Evolutionary conservation across 768 basidiomycete genomes (phyloP), one percentile per base, ranked within the genome.

Genomic region (Mycena sanguinolenta): DNA sequence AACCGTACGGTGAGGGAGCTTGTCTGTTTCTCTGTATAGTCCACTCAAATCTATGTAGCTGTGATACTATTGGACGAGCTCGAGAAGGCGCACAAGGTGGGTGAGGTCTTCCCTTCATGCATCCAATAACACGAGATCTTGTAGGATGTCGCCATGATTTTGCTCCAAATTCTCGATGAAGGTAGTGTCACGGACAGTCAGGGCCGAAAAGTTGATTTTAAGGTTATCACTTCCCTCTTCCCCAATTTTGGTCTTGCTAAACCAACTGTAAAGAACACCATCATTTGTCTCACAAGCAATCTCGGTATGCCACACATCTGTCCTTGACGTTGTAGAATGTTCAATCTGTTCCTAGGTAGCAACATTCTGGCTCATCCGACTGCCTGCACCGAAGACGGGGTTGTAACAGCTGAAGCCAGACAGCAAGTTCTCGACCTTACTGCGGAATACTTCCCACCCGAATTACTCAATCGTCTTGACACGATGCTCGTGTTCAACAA

Each of bases 401-500:
- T 86, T 3, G 88, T 96, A 30, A 92, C 89, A 0, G 77, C 84
- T 0, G 83, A 86, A 58, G 91, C 95, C 21, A 87, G 85, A 62
- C 76, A 85, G 3, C 86, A 91, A 75, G 94, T 98, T 46, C 82
- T 97, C 32, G 87, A 90, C 66, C 87, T 92, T 23, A 94, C 94
- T 0, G 84, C 89, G 0, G 90, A 91, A 71, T 91, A 91, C 81
- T 97, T 97, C 86, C 92, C 95, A 13, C 96, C 96, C 0, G 96
- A 98, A 79, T 86, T 97, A 3, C 86, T 97, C 63, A 97, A 97
- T 77, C 91, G 96, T 10, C 87, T 97, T 39, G 95, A 97, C 76
- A 89, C 93, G 1, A 93, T 94, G 81, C 83, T 93, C 19, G 91
- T 97, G 12, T 97, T 98, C 85, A 97, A 97, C 85, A 96, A 95